Percentiles rank a stretch among this genome's conserved stretches.
These are phyloP conservation scores for Wallacemonas rigidus DNA, from an alignment of 208 protist genomes.

Conservation along the genomic window DNA sequence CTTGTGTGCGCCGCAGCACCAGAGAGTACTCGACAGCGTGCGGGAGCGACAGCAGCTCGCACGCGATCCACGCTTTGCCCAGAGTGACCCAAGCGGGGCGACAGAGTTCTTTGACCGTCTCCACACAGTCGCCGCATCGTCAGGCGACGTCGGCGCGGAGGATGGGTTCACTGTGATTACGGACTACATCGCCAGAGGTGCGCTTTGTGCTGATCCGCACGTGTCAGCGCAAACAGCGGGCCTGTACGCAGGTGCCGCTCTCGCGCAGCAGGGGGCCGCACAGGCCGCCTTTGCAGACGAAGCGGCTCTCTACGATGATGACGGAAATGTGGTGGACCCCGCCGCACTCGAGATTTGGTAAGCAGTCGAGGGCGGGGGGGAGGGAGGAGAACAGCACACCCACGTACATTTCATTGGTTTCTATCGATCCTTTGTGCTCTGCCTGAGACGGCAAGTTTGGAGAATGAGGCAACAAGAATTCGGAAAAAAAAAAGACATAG, in stretches of 20 bases:
- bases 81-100: constrained; percentile 1
- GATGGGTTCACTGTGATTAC: constrained; percentile 92
- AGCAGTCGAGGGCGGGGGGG: not conserved
- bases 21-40: constrained; percentile 24
- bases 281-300: constrained; percentile 12
- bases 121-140: not conserved
- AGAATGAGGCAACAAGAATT: too few species aligned
- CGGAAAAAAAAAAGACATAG: too few species aligned
- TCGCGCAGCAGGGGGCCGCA: not conserved
- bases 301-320: constrained; percentile 33
- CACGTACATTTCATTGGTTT: too few species aligned
- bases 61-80: constrained; percentile 2
- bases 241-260: not conserved
- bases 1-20: constrained; percentile 39
- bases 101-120: constrained; percentile 31
- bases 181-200: constrained; percentile 91
- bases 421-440: too few species aligned
- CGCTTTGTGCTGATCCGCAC: constrained; percentile 20
- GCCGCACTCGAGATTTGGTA: constrained; percentile 42
- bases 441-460: too few species aligned
- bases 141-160: not conserved
- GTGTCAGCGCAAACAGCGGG: not conserved
- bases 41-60: constrained; percentile 18
- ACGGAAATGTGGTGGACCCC: constrained; percentile 30
- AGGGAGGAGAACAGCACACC: too few species aligned